phyloP scores from a whole-genome alignment of 192 early-diverging fungal species.

The Backusella macrospora region DNA sequence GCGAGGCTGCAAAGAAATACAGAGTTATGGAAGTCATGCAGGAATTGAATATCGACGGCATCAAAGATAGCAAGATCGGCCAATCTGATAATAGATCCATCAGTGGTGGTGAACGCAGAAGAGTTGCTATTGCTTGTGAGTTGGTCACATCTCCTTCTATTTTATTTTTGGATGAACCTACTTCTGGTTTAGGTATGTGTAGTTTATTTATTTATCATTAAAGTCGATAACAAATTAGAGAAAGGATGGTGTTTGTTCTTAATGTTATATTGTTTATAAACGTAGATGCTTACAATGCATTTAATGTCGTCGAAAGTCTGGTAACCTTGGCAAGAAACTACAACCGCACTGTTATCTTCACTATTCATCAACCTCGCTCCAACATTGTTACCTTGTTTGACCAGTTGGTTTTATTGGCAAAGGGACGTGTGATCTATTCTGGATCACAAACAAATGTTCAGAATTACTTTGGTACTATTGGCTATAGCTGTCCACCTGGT shows the following conservation, averaged over 20 bases:
- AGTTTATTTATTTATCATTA: neutral
- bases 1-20: slow-evolving; percentile 64
- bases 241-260: neutral
- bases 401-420: slow-evolving; percentile 81
- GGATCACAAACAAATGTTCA: slow-evolving; percentile 68
- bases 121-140: slow-evolving; percentile 93
- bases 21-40: slow-evolving; percentile 81
- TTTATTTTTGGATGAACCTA: slow-evolving; percentile 87
- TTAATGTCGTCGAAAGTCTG: slow-evolving; percentile 91
- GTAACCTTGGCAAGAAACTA: slow-evolving; percentile 76
- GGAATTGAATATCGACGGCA: slow-evolving; percentile 81
- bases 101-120: slow-evolving; percentile 90
- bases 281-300: slow-evolving; percentile 86
- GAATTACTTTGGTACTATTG: slow-evolving; percentile 73
- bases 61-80: slow-evolving; percentile 84
- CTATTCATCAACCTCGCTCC: slow-evolving; percentile 93
- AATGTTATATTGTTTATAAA: neutral
- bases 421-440: slow-evolving; percentile 82
- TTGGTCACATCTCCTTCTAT: slow-evolving; percentile 92
- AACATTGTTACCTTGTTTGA: slow-evolving; percentile 94
- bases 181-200: slow-evolving; percentile 60
- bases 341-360: slow-evolving; percentile 83
- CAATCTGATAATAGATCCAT: slow-evolving; percentile 74
- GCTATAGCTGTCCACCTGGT: slow-evolving; percentile 81
- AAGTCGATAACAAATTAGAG: neutral